Conservation (phyloP, 108 stramenopile genomes). For the Cyclostephanos tholiformis region DNA sequence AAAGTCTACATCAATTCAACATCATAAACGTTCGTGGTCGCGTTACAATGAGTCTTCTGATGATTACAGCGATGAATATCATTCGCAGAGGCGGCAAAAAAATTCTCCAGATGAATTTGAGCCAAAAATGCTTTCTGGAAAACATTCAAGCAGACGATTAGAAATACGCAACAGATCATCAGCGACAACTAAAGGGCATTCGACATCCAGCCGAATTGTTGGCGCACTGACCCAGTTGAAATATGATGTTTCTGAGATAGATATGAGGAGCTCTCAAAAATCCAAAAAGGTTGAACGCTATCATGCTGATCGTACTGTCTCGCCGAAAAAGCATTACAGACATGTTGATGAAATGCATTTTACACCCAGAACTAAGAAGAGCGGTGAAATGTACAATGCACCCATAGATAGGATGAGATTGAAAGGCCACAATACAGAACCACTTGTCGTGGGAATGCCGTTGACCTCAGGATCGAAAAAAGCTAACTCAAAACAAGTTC, state of each 20-base stretch:
- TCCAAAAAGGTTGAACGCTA: constrained; percentile 4
- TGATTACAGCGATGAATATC: not conserved
- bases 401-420: not conserved
- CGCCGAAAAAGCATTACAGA: not conserved
- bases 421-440: not conserved
- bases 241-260: constrained; percentile 3
- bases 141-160: not conserved
- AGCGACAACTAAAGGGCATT: not conserved
- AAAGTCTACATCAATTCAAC: constrained; percentile 1
- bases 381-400: not conserved
- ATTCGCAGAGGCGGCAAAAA: constrained; percentile 2
- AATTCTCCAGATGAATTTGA: not conserved
- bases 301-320: not conserved
- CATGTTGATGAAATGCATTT: not conserved
- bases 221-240: not conserved
- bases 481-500: not conserved
- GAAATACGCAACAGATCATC: not conserved
- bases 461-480: not conserved
- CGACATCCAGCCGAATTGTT: not conserved
- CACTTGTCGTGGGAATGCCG: too few relatives aligned
- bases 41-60: constrained; percentile 17
- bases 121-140: not conserved
- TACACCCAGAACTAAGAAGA: not conserved
- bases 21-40: constrained; percentile 9
- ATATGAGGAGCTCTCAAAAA: not conserved